Base-by-base conservation (phyloP, 1,284 basidiomycete genomes). In the Porodaedalea pini region DNA sequence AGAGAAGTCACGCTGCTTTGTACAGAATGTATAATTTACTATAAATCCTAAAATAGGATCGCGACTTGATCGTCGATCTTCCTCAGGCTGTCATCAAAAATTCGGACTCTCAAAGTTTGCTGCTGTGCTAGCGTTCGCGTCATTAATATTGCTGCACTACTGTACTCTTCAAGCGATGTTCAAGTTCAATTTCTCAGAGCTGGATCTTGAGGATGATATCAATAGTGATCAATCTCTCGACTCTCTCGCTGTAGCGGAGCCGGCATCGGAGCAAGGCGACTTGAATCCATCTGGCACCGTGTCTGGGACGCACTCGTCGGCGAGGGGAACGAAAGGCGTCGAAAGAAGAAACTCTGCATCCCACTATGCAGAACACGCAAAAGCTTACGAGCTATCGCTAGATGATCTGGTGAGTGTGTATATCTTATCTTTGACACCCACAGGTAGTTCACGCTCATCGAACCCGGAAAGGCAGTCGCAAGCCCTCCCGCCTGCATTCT, bases 101-200 rank as follows among this genome's bases (percentile, higher is more conserved):
- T n/a, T n/a, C n/a, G n/a, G n/a, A n/a, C n/a, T n/a, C n/a, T 34
- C 32, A 34, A 34, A 34, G 6, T 34, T 34, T 13, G 32, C 32
- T 34, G 7, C 7, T 6, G 32, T 34, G 13, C 32, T 6, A 6
- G 32, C 41, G n/a, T n/a, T 7, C n/a, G 41, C 41, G 5, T 43
- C 15, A n/a, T n/a, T n/a, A n/a, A n/a, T n/a, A n/a, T n/a, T n/a
- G n/a, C n/a, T n/a, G n/a, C n/a, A n/a, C n/a, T n/a, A n/a, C n/a
- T n/a, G n/a, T n/a, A 43, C 41, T 43, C 41, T 23, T 19, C 17
- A 11, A 11, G 45, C 34, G 17, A 66, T 66, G 65, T 66, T 65
- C 58, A 64, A 64, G 44, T 65, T 66, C 59, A 58, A 64, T 40
- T 65, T 65, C 50, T 56, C 52, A 7, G 51, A 56, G 19, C 49